Percentiles rank a stretch among this genome's conserved stretches.
These are phyloP conservation scores for Polygonum aviculare DNA, from an alignment of 148 eudicot species.

Conservation along the genomic window DNA sequence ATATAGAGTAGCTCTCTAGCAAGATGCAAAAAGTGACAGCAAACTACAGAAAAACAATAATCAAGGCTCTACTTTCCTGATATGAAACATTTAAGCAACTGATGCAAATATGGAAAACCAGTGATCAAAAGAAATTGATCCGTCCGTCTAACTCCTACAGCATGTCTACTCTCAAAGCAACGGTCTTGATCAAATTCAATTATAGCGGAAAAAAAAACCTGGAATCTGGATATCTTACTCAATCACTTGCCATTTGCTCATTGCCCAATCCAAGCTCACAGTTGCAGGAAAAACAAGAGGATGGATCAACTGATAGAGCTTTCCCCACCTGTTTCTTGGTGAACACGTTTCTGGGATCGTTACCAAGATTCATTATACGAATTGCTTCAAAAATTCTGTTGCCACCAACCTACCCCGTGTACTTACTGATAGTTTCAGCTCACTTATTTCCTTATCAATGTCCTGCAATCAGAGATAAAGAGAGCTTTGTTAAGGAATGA, in stretches of 20 bases:
- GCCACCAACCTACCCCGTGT: slow-evolving; percentile 97
- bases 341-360: background rate
- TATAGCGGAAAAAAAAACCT: background rate
- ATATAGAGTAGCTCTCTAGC: background rate
- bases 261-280: background rate
- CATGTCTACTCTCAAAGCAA: background rate
- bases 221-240: background rate
- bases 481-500: background rate
- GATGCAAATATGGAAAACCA: background rate
- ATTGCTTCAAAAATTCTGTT: slow-evolving; percentile 91
- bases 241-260: background rate
- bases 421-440: slow-evolving; percentile 79
- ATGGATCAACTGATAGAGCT: background rate
- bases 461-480: slow-evolving; percentile 42
- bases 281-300: background rate
- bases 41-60: background rate
- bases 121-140: background rate
- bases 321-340: background rate
- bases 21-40: background rate
- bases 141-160: background rate
- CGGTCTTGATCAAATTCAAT: background rate
- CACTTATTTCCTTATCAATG: slow-evolving; percentile 90
- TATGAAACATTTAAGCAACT: background rate
- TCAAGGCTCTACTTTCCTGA: background rate
- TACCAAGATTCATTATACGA: slow-evolving; percentile 9